Evolutionary conservation across 176 grass and related monocot genomes (phyloP).

Genomic region (Canna indica): DNA sequence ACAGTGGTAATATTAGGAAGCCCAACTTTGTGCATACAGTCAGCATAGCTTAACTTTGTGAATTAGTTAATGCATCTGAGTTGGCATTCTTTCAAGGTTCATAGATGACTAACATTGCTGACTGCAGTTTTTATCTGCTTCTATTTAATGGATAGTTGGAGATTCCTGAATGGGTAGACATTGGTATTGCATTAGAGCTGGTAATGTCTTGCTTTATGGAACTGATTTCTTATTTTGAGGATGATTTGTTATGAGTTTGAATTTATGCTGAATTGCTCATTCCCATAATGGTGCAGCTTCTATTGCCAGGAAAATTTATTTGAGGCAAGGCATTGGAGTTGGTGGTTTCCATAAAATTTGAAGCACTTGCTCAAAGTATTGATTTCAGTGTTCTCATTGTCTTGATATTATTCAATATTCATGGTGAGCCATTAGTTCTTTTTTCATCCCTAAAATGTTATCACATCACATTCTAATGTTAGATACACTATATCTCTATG

Average conservation of each 20-base stretch:
- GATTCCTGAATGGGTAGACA: constrained; percentile 6
- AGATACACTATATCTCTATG: background rate
- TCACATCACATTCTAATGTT: background rate
- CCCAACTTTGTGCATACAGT: too few species aligned
- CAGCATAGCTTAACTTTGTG: too few species aligned
- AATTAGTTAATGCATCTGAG: too few species aligned
- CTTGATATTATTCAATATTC: background rate
- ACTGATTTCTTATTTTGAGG: background rate
- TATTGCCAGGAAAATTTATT: constrained; percentile 9
- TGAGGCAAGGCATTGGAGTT: constrained; percentile 10
- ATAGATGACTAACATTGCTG: background rate
- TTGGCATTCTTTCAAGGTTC: too few species aligned
- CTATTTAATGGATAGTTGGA: background rate
- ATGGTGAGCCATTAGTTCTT: too few species aligned
- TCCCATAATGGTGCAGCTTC: background rate
- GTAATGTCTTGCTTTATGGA: background rate
- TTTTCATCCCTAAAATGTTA: too few species aligned
- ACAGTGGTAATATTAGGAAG: too few species aligned
- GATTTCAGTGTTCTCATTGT: background rate
- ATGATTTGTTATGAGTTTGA: background rate
- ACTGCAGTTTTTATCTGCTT: background rate
- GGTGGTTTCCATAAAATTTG: constrained; percentile 7
- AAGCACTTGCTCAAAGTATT: background rate
- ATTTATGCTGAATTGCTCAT: background rate
- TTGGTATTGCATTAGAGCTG: constrained; percentile 9